These are phyloP conservation scores for Xylaria bambusicola DNA, from an alignment of 495 filamentous ascomycete species.

Conservation along the genomic window DNA sequence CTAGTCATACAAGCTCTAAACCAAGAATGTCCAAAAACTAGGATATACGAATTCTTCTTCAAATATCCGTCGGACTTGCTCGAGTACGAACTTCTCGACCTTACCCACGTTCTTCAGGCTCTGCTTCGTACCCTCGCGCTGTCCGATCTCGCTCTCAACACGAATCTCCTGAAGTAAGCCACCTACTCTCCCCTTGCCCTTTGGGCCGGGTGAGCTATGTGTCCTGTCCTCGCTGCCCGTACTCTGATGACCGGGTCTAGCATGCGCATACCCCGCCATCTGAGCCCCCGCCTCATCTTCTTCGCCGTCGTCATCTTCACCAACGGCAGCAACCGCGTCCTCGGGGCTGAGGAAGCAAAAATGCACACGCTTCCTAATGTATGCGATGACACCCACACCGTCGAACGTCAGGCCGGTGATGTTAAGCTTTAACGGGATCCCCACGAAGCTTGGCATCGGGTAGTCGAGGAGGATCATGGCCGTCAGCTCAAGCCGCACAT, in stretches of 20 bases:
- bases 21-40: conserved; percentile 95
- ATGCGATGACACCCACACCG: conserved; percentile 86
- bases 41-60: conserved; percentile 98
- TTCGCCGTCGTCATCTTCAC: conserved; percentile 47
- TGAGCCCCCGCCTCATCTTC: conserved; percentile 30
- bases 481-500: conserved; percentile 82
- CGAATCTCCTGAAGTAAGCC: conserved; percentile 86
- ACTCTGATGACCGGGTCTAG: conserved; percentile 16
- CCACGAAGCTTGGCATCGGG: conserved; percentile 94
- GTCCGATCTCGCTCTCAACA: conserved; percentile 96
- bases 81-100: conserved; percentile 94
- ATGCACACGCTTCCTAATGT: conserved; percentile 79
- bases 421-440: conserved; percentile 85
- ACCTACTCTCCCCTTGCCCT: conserved; percentile 56
- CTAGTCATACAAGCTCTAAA: too few relatives aligned
- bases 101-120: conserved; percentile 98
- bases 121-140: conserved; percentile 86
- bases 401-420: conserved; percentile 95
- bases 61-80: conserved; percentile 94
- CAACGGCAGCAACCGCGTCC: conserved; percentile 72
- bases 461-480: conserved; percentile 96
- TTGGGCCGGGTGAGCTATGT: conserved; percentile 9
- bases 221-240: conserved; percentile 5
- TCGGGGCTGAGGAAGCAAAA: conserved; percentile 92
- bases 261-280: conserved; percentile 45